phyloP scores from a whole-genome alignment of 768 basidiomycete genomes.

The Tylopilus felleus region DNA sequence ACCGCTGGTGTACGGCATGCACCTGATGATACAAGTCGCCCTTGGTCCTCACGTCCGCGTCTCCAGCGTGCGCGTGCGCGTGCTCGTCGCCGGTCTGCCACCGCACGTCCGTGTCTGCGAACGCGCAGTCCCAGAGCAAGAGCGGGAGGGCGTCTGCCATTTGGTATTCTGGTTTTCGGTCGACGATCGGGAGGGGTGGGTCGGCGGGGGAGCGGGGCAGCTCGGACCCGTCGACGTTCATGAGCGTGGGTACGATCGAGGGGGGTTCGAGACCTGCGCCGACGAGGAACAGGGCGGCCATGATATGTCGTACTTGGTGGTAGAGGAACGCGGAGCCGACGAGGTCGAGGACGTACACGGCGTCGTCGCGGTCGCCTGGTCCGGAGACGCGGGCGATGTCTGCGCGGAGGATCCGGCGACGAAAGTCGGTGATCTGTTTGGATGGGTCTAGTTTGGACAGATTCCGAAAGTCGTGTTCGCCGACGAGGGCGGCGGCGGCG shows the following conservation, averaged over 20 bases:
- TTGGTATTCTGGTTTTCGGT: slow-evolving; percentile 82
- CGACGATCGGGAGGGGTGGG: slow-evolving; percentile 46
- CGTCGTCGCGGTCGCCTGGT: slow-evolving; percentile 28
- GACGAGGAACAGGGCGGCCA: slow-evolving; percentile 86
- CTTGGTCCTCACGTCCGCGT: slow-evolving; percentile 25
- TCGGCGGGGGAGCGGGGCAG: neutral
- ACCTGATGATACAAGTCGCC: slow-evolving; percentile 50
- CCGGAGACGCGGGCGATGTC: slow-evolving; percentile 49
- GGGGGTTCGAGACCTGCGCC: slow-evolving; percentile 78
- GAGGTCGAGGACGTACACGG: slow-evolving; percentile 71
- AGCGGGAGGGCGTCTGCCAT: slow-evolving; percentile 93
- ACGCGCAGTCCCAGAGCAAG: slow-evolving; percentile 88
- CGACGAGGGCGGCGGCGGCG: slow-evolving; percentile 68
- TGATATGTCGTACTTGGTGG: slow-evolving; percentile 94
- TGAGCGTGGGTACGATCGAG: slow-evolving; percentile 61
- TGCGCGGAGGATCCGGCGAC: slow-evolving; percentile 63
- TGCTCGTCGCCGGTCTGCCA: slow-evolving; percentile 63
- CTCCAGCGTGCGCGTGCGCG: slow-evolving; percentile 3
- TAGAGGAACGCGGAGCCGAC: slow-evolving; percentile 88
- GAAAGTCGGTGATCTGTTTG: slow-evolving; percentile 86
- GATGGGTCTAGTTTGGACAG: slow-evolving; percentile 89
- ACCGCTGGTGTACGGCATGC: slow-evolving; percentile 52
- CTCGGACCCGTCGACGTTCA: slow-evolving; percentile 57
- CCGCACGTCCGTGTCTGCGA: slow-evolving; percentile 56
- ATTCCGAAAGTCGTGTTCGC: slow-evolving; percentile 94